Evolutionary conservation across 148 eudicot genomes (phyloP), one percentile per base, ranked within the genome.

Genomic region (Linanthus parryae): DNA sequence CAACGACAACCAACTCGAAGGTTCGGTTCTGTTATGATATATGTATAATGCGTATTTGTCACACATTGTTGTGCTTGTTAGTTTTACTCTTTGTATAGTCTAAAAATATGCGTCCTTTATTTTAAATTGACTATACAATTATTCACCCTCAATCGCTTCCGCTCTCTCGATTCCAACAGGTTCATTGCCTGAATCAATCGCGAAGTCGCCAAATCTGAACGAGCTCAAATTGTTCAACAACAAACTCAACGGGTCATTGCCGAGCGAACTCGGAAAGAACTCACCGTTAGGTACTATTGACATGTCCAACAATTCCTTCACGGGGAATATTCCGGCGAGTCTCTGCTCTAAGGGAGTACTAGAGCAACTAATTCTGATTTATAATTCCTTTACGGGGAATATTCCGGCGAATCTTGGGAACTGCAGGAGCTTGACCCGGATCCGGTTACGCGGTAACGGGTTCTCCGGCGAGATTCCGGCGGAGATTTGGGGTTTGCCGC

Each of bases 181-280:
- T n/a, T 20, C 19, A 14, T 39, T 77, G 12, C 78, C 82, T 0
- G 70, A 65, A 16, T 65, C 58, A 64, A 69, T 77, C 31, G 60
- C 78, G 1, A 29, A 14, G 26, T 72, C 78, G 2, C 61, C 75
- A 0, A 77, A 77, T 40, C 43, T 77, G 21, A 45, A 39, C 28
- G 82, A 77, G 19, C 60, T 77, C 7, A 77, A 54, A 35, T 9
- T 77, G 22, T 72, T 77, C 48, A 3, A 20, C 15, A 77, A 72
- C 29, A 24, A 14, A 3, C 63, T 77, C 10, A 49, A 30, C 4
- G 82, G 82, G 45, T 54, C 57, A 2, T 23, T 77, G 12, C 82
- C 82, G 20, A 54, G 42, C 46, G 64, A 69, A 39, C 82, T 77
- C 12, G 82, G 82, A 2, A 65, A 50, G 72, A 53, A 72, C 60